phyloP scores from a whole-genome alignment of 441 rosid species.

The Omphalea diandra region DNA sequence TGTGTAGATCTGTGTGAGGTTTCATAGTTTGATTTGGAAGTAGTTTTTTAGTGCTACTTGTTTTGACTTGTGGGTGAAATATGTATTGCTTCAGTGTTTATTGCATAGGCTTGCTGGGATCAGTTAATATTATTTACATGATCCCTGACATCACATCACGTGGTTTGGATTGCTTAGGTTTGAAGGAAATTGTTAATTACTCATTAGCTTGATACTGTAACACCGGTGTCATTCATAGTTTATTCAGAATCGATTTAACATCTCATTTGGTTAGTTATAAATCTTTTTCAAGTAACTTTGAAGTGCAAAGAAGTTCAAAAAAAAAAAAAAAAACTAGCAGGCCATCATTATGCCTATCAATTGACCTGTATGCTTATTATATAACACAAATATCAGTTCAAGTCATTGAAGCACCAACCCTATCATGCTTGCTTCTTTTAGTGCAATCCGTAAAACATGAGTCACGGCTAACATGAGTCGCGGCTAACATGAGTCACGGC shows the following conservation, averaged over 20 bases:
- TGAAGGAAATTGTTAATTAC: constrained; percentile 26
- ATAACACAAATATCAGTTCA: too few relatives aligned
- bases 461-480: too few relatives aligned
- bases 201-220: constrained; percentile 30
- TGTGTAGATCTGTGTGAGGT: background rate
- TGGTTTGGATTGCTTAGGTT: constrained; percentile 19
- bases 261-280: background rate
- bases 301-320: background rate
- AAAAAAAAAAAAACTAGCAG: background rate
- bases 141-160: constrained; percentile 11
- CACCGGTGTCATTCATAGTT: background rate
- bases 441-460: too few relatives aligned
- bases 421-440: too few relatives aligned
- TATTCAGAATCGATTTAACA: background rate
- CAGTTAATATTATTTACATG: constrained; percentile 22
- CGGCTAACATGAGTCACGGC: too few relatives aligned
- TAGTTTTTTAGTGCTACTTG: constrained; percentile 9
- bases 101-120: constrained; percentile 33
- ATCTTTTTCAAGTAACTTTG: background rate
- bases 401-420: too few relatives aligned
- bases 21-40: constrained; percentile 8
- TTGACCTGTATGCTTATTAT: too few relatives aligned
- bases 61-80: constrained; percentile 2
- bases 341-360: too few relatives aligned
- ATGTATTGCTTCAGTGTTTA: constrained; percentile 9